Percentiles rank a stretch among this genome's conserved stretches.
phyloP scores from a whole-genome alignment of 768 basidiomycete species.

The Suillus alpinus region DNA sequence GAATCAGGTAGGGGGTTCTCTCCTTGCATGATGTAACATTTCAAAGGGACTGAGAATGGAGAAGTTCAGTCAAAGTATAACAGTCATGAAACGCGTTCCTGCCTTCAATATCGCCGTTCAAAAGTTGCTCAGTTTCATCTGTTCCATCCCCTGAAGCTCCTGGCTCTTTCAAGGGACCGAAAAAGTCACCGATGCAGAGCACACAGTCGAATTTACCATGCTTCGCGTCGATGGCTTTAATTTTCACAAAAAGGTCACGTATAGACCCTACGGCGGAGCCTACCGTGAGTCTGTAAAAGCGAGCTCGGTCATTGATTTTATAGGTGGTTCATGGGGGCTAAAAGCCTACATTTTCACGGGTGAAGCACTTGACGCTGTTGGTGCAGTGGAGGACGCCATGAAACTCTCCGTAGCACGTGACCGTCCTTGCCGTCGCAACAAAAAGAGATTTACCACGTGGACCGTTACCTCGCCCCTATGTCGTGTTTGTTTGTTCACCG shows the following conservation, averaged over 20 bases:
- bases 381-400: constrained; percentile 24
- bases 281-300: constrained; percentile 57
- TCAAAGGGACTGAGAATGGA: constrained; percentile 65
- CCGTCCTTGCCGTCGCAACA: not conserved
- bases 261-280: constrained; percentile 79
- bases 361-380: constrained; percentile 3
- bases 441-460: not conserved
- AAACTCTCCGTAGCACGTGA: constrained; percentile 8
- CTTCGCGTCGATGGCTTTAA: constrained; percentile 82
- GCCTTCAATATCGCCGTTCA: constrained; percentile 72
- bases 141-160: constrained; percentile 32
- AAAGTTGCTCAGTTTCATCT: constrained; percentile 55
- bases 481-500: not conserved
- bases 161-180: constrained; percentile 51
- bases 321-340: not conserved
- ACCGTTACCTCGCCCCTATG: not conserved
- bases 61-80: constrained; percentile 11
- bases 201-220: constrained; percentile 90
- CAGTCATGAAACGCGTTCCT: constrained; percentile 11
- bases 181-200: constrained; percentile 84
- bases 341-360: constrained; percentile 32
- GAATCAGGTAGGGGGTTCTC: constrained; percentile 66
- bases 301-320: constrained; percentile 5
- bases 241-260: constrained; percentile 71
- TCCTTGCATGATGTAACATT: constrained; percentile 93